These are phyloP conservation scores for Alternaria solani DNA, from an alignment of 2,329 filamentous ascomycete species.

Conservation along the genomic window DNA sequence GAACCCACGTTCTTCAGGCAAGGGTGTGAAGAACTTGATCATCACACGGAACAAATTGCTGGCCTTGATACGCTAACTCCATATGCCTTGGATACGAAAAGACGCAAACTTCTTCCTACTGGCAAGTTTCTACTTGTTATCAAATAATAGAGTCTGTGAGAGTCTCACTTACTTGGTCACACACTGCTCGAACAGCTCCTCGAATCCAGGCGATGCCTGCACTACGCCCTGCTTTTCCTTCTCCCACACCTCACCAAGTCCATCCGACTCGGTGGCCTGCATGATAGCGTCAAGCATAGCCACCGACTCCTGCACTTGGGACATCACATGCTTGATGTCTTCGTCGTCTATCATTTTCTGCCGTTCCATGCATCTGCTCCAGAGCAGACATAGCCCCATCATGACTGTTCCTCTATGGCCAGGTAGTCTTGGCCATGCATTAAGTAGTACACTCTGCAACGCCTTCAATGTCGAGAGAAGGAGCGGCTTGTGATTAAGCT, in stretches of 20 bases:
- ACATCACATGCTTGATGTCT: slow-evolving; percentile 21
- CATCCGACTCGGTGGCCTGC: slow-evolving; percentile 21
- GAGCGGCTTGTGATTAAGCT: slow-evolving; percentile 61
- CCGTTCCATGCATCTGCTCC: slow-evolving; percentile 37
- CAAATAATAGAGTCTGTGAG: neutral
- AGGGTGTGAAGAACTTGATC: slow-evolving; percentile 3
- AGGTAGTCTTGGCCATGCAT: slow-evolving; percentile 74
- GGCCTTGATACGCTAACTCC: neutral
- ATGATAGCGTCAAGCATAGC: slow-evolving; percentile 41
- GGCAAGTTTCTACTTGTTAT: neutral
- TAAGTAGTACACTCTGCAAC: slow-evolving; percentile 66
- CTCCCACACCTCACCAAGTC: slow-evolving; percentile 19
- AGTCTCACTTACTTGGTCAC: neutral
- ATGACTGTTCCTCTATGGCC: slow-evolving; percentile 71
- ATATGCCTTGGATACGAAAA: neutral
- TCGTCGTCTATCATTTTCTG: slow-evolving; percentile 29
- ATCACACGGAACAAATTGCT: neutral
- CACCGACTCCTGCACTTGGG: slow-evolving; percentile 32
- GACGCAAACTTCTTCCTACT: neutral
- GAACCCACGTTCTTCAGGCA: neutral
- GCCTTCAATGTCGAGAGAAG: slow-evolving; percentile 63
- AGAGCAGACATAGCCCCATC: slow-evolving; percentile 60
- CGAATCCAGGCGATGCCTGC: slow-evolving; percentile 9
- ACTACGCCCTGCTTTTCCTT: slow-evolving; percentile 25
- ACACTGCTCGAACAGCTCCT: slow-evolving; percentile 20